These are phyloP conservation scores for Leucocoprinus birnbaumii DNA, from an alignment of 768 basidiomycete genomes.

Conservation along the genomic window DNA sequence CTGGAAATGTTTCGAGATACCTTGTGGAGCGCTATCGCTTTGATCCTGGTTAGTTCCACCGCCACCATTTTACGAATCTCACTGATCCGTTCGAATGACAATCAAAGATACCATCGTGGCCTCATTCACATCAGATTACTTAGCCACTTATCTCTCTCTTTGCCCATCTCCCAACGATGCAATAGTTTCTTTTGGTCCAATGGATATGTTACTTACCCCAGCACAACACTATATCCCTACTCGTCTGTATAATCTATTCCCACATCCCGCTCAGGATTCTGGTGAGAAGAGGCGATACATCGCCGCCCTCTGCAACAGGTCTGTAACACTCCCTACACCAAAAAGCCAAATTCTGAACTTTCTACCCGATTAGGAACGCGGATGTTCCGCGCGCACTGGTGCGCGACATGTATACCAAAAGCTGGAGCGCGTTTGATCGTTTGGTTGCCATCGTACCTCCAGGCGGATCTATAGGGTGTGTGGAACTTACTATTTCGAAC, in stretches of 20 bases:
- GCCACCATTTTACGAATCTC: slow-evolving; percentile 7
- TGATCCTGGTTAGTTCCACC: slow-evolving; percentile 51
- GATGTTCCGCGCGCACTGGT: slow-evolving; percentile 83
- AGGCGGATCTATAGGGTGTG: slow-evolving; percentile 84
- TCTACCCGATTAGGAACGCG: slow-evolving; percentile 55
- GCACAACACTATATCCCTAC: slow-evolving; percentile 75
- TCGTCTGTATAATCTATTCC: slow-evolving; percentile 69
- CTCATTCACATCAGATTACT: slow-evolving; percentile 74
- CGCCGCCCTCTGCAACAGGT: slow-evolving; percentile 71
- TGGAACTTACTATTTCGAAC: slow-evolving; percentile 6
- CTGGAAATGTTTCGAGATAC: slow-evolving; percentile 69
- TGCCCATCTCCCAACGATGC: slow-evolving; percentile 71
- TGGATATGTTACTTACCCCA: slow-evolving; percentile 75
- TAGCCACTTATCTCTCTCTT: slow-evolving; percentile 76
- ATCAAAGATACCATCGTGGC: slow-evolving; percentile 63
- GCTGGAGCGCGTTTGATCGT: slow-evolving; percentile 89
- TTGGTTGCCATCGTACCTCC: slow-evolving; percentile 89
- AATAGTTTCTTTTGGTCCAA: slow-evolving; percentile 77
- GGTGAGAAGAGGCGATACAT: slow-evolving; percentile 75
- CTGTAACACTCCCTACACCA: background rate
- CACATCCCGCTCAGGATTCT: slow-evolving; percentile 79
- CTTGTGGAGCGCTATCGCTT: slow-evolving; percentile 81
- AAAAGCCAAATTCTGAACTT: slow-evolving; percentile 1
- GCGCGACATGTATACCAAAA: slow-evolving; percentile 90
- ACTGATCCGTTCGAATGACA: background rate